phyloP scores from a whole-genome alignment of 2,329 filamentous ascomycete genomes.

The Hymenoscyphus infarciens region DNA sequence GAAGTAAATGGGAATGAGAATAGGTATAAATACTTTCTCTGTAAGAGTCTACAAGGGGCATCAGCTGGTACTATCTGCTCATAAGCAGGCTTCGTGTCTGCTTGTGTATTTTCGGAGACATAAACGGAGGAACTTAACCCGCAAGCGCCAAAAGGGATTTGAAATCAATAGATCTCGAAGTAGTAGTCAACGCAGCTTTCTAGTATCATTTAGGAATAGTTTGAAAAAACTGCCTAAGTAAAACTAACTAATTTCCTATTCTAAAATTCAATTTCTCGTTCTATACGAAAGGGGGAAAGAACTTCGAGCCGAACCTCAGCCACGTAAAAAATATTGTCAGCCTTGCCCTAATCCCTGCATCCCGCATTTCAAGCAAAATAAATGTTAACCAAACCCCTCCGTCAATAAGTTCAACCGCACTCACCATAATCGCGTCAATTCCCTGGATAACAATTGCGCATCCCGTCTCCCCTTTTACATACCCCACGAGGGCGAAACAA shows the following conservation, averaged over 20 bases:
- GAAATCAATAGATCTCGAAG: too few relatives aligned
- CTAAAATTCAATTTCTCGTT: not conserved
- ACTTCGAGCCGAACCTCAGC: not conserved
- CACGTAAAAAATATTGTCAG: not conserved
- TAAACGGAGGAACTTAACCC: too few relatives aligned
- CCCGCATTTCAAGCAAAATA: not conserved
- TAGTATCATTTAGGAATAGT: too few relatives aligned
- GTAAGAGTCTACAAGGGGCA: not conserved
- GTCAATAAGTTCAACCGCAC: not conserved
- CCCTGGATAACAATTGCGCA: not conserved
- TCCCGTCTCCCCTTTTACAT: not conserved
- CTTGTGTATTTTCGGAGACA: too few relatives aligned
- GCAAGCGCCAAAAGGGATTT: too few relatives aligned
- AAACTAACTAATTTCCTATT: not conserved
- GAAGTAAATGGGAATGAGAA: conserved; percentile 13
- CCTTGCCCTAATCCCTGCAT: not conserved
- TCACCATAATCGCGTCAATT: not conserved
- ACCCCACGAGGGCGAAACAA: not conserved
- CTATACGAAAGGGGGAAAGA: not conserved
- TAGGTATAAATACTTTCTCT: not conserved
- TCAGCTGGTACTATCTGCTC: too few relatives aligned
- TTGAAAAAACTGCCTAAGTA: too few relatives aligned
- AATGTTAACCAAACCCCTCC: not conserved
- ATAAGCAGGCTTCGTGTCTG: too few relatives aligned
- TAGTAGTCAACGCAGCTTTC: too few relatives aligned